Conservation (phyloP, 768 basidiomycete genomes). For the Lenzites betulinus region DNA sequence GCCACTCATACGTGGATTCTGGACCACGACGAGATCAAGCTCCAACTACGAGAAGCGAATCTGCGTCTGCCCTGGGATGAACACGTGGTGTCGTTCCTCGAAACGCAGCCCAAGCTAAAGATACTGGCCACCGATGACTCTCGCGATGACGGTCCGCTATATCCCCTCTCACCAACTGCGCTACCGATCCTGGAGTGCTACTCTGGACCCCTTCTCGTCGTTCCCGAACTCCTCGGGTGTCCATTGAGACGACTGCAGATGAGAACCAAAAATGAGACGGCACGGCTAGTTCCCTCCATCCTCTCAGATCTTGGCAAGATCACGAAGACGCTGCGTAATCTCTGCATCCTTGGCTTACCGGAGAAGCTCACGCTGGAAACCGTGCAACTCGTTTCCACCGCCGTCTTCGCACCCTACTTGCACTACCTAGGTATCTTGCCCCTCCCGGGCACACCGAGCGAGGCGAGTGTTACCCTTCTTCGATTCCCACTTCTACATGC, state of each 20-base stretch:
- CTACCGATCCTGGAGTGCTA: conserved; percentile 46
- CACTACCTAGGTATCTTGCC: conserved; percentile 43
- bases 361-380: conserved; percentile 34
- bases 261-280: conserved; percentile 41
- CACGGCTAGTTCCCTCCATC: conserved; percentile 32
- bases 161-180: conserved; percentile 13
- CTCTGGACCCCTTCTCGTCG: conserved; percentile 48
- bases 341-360: conserved; percentile 39
- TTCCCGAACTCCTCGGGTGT: conserved; percentile 40
- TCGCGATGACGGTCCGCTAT: conserved; percentile 16
- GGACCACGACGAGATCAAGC: conserved; percentile 39
- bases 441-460: conserved; percentile 26
- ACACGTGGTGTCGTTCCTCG: conserved; percentile 49
- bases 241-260: conserved; percentile 50
- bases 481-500: neutral
- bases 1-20: conserved; percentile 49
- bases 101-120: conserved; percentile 45
- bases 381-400: conserved; percentile 36
- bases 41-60: conserved; percentile 51
- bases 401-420: conserved; percentile 37
- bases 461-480: conserved; percentile 33
- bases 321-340: conserved; percentile 36
- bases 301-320: conserved; percentile 36
- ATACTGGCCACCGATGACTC: conserved; percentile 36
- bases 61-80: conserved; percentile 54